Evolutionary conservation across 2,329 filamentous ascomycete species (phyloP).

Genomic region (Penicillium nordicum): DNA sequence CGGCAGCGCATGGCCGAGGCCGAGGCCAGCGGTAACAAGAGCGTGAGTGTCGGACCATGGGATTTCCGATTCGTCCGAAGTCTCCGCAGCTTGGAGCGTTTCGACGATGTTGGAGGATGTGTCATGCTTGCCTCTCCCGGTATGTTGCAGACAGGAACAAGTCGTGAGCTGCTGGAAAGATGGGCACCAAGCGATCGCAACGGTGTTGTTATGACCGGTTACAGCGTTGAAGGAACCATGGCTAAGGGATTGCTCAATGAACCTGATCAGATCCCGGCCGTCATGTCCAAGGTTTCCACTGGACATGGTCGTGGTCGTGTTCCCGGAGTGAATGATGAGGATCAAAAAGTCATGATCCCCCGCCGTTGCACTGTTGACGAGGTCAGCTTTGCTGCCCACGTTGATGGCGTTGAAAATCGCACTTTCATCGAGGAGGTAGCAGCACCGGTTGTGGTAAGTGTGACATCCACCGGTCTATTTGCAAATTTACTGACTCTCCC

Average conservation of each 20-base stretch:
- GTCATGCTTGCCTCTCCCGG: constrained; percentile 97
- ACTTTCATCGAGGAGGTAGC: constrained; percentile 95
- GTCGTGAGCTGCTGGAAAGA: constrained; percentile 83
- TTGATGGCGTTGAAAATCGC: constrained; percentile 91
- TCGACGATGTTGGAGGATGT: constrained; percentile 91
- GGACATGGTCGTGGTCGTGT: constrained; percentile 56
- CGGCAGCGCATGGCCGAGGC: constrained; percentile 87
- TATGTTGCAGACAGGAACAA: constrained; percentile 97
- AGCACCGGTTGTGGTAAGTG: constrained; percentile 84
- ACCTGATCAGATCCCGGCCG: constrained; percentile 88
- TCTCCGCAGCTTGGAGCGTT: constrained; percentile 87
- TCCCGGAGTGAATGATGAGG: constrained; percentile 61
- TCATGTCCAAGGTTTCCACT: constrained; percentile 70
- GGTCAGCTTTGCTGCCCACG: constrained; percentile 92
- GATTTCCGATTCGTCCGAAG: constrained; percentile 94
- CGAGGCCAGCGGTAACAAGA: constrained; percentile 77
- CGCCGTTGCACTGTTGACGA: constrained; percentile 90
- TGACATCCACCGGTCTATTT: background rate
- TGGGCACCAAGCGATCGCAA: constrained; percentile 97
- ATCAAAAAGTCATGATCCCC: constrained; percentile 88
- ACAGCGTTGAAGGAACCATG: constrained; percentile 98
- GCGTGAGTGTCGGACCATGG: constrained; percentile 70
- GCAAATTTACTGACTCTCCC: background rate
- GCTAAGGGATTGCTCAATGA: constrained; percentile 93
- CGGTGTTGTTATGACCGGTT: constrained; percentile 97